phyloP scores from a whole-genome alignment of 495 filamentous ascomycete species.

The Penicillium nucicola region DNA sequence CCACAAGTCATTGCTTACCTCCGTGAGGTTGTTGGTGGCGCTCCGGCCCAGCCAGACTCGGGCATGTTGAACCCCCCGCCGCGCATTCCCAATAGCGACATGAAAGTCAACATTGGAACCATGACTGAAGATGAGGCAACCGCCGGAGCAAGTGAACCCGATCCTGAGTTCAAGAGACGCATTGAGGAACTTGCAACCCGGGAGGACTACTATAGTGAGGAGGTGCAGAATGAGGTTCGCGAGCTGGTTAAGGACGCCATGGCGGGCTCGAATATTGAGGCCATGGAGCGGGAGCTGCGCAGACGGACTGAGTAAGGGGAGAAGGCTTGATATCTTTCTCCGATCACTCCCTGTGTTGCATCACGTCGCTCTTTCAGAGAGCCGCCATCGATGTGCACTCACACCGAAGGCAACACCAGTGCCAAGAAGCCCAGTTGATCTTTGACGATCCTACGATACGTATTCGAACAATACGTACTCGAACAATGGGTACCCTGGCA shows the following conservation, averaged over 20 bases:
- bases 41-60: conserved; percentile 17
- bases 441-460: too few relatives aligned
- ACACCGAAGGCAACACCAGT: too few relatives aligned
- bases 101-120: conserved; percentile 64
- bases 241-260: conserved; percentile 70
- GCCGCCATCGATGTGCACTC: too few relatives aligned
- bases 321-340: not conserved
- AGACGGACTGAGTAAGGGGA: conserved; percentile 52
- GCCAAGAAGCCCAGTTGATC: too few relatives aligned
- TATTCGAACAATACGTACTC: too few relatives aligned
- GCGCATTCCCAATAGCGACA: conserved; percentile 57
- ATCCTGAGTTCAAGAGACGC: conserved; percentile 67
- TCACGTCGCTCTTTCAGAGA: too few relatives aligned
- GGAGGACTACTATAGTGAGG: conserved; percentile 68
- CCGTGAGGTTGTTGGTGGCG: conserved; percentile 39
- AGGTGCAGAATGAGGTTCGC: conserved; percentile 66
- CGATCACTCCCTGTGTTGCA: not conserved
- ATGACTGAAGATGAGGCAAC: conserved; percentile 58
- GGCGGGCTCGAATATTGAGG: conserved; percentile 44
- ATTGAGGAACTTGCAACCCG: conserved; percentile 76
- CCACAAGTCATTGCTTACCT: conserved; percentile 68
- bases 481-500: too few relatives aligned
- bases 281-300: conserved; percentile 58
- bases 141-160: conserved; percentile 44
- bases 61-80: conserved; percentile 41